Percentiles rank a stretch among this genome's conserved stretches.
These are phyloP conservation scores for Penstemon newberryi DNA, from an alignment of 257 asterid genomes.

Conservation along the genomic window DNA sequence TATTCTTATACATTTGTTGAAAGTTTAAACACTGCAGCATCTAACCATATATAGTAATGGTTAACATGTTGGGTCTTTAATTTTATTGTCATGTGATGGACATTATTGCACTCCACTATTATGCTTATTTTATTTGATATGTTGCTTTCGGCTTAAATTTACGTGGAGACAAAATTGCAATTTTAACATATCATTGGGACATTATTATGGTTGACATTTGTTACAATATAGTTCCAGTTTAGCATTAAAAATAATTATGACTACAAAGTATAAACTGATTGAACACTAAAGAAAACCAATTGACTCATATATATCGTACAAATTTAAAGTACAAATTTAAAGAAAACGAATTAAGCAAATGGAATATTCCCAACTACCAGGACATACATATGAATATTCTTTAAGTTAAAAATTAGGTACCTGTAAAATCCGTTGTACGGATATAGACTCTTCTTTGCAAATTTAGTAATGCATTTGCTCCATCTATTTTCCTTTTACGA, in stretches of 20 bases:
- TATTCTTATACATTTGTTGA: not conserved
- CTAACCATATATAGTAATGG: not conserved
- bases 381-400: not conserved
- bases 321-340: no score
- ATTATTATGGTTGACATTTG: conserved; percentile 29
- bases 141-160: conserved; percentile 15
- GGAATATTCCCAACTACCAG: not conserved
- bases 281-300: not conserved
- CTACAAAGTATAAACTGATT: not conserved
- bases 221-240: not conserved
- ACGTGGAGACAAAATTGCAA: conserved; percentile 9
- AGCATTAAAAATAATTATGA: not conserved
- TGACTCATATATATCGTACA: not conserved
- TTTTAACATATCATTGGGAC: not conserved
- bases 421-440: conserved; percentile 17
- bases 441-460: conserved; percentile 23
- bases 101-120: conserved; percentile 24
- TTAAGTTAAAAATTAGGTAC: not conserved
- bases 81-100: conserved; percentile 21
- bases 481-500: no score
- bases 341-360: not conserved
- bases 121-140: not conserved
- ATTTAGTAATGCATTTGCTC: not conserved
- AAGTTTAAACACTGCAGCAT: not conserved
- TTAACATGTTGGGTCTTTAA: conserved; percentile 21